phyloP scores from a whole-genome alignment of 805 yeast species.

The Pichia manshurica region DNA sequence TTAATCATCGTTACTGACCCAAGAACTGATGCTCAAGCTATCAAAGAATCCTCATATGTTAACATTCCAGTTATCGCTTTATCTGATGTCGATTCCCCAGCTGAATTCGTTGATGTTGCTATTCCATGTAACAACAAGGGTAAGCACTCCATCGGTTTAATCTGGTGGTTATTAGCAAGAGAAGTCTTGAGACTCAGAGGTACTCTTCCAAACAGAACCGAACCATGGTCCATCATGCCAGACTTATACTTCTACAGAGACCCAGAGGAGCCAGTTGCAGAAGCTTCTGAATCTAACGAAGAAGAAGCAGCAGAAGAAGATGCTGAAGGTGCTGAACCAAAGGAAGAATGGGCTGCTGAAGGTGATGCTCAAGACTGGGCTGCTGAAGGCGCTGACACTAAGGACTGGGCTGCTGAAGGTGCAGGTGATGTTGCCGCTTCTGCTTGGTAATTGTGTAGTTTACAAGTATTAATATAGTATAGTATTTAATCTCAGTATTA shows the following conservation, averaged over 20 bases:
- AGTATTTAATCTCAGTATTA: conserved; percentile 9
- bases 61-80: conserved; percentile 99
- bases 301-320: conserved; percentile 56
- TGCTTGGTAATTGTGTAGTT: conserved; percentile 28
- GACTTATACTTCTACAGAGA: conserved; percentile 99
- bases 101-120: conserved; percentile 98
- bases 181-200: conserved; percentile 99
- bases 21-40: conserved; percentile 99
- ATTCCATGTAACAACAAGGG: conserved; percentile 99
- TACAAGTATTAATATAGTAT: conserved; percentile 14
- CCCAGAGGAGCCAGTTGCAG: conserved; percentile 96
- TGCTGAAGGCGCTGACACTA: conserved; percentile 53
- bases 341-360: conserved; percentile 32
- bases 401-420: conserved; percentile 40
- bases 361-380: conserved; percentile 49
- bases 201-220: conserved; percentile 89
- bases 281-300: conserved; percentile 55
- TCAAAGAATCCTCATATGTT: conserved; percentile 99
- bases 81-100: conserved; percentile 97
- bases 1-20: conserved; percentile 98
- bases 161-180: conserved; percentile 99
- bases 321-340: conserved; percentile 57
- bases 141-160: conserved; percentile 98
- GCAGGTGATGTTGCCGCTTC: conserved; percentile 23
- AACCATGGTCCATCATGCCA: conserved; percentile 99